phyloP scores from a whole-genome alignment of 2,329 filamentous ascomycete genomes.

The Diplocarpon rosae region DNA sequence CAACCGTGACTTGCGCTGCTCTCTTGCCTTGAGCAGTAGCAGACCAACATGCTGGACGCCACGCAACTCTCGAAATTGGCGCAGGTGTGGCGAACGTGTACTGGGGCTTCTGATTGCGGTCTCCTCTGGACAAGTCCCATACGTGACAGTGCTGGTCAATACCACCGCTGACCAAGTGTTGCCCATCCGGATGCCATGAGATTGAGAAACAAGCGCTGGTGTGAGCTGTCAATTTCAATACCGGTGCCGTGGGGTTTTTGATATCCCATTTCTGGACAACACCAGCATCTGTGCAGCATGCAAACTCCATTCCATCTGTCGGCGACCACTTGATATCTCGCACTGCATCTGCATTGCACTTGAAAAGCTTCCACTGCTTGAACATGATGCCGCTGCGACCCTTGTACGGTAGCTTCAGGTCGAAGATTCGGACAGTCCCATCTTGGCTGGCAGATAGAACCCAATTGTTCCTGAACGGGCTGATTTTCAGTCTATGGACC shows the following conservation, averaged over 20 bases:
- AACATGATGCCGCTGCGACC: slow-evolving; percentile 38
- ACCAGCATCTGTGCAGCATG: slow-evolving; percentile 52
- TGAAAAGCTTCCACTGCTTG: slow-evolving; percentile 26
- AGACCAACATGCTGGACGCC: slow-evolving; percentile 57
- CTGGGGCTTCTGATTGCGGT: slow-evolving; percentile 54
- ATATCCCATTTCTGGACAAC: slow-evolving; percentile 55
- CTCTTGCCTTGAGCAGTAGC: slow-evolving; percentile 48
- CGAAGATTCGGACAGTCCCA: slow-evolving; percentile 50
- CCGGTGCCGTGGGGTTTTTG: slow-evolving; percentile 39
- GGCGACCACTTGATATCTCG: slow-evolving; percentile 57
- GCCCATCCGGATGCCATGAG: slow-evolving; percentile 57
- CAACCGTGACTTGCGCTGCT: slow-evolving; percentile 50
- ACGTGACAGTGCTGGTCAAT: slow-evolving; percentile 51
- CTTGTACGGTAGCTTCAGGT: slow-evolving; percentile 38
- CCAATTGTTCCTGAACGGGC: slow-evolving; percentile 45
- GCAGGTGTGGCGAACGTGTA: slow-evolving; percentile 51
- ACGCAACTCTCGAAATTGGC: slow-evolving; percentile 46
- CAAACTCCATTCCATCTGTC: slow-evolving; percentile 48
- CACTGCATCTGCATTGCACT: slow-evolving; percentile 43
- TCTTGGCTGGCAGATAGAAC: slow-evolving; percentile 54
- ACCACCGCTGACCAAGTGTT: slow-evolving; percentile 53
- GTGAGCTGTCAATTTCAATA: slow-evolving; percentile 50
- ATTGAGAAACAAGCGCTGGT: slow-evolving; percentile 48
- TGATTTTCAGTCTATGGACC: slow-evolving; percentile 52
- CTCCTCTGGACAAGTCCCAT: slow-evolving; percentile 52